Base-by-base conservation (phyloP, 2,329 filamentous ascomycete genomes). In the Orbilia blumenaviensis region DNA sequence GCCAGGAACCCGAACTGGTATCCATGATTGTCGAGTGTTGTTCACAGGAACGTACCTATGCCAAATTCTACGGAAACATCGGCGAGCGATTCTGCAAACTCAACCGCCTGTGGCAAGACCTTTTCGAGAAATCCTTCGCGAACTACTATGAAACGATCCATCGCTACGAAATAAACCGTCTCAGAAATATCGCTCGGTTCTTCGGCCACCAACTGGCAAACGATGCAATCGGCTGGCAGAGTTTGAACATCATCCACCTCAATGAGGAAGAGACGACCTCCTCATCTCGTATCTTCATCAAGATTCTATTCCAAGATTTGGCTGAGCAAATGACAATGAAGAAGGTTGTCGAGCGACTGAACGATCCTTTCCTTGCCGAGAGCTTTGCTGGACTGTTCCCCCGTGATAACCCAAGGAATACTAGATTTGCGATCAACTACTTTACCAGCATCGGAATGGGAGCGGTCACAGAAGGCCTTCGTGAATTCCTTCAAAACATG, bases 371-470 rank as follows among this genome's bases (percentile, higher is more conserved):
- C 58, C 86, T 98, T 41, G 90, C 76, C 89, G 93, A 58, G 91
- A 88, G 82, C 46, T 89, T 97, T 73, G 89, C 90, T 41, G 94
- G 94, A 29, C 85, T 99, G 46, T 98, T 99, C 86, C 95, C 95
- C 0, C 90, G 86, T 76, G 94, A 98, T 82, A 92, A 93, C 81
- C 89, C 93, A 23, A 90, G 92, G 81, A 95, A 97, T 83, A 93
- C 94, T 41, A 90, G 94, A 64, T 99, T 99, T 86, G 92, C 94
- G 60, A 97, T 99, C 89, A 99, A 99, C 84, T 99, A 97, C 86
- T 98, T 99, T 83, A 99, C 95, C 8, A 95, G 93, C 81, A 96
- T 99, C 80, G 93, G 94, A 72, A 96, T 99, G 92, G 95, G 95
- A 82, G 89, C 89, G 23, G 87, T 99, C 77, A 99, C 95, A 1